phyloP scores from a whole-genome alignment of 2,329 filamentous ascomycete species.

The Colletotrichum scovillei region DNA sequence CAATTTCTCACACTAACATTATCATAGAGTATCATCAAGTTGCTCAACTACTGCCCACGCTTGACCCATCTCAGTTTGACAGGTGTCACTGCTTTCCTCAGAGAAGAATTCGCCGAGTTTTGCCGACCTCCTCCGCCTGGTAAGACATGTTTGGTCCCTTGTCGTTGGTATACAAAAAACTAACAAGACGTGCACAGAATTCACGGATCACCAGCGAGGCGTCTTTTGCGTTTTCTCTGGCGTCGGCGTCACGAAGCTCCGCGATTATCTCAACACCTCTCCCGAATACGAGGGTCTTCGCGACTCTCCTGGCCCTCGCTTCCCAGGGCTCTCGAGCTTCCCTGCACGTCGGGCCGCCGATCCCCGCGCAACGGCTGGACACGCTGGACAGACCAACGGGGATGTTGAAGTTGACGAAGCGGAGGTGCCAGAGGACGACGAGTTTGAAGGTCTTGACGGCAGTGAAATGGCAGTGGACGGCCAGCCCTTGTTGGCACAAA shows the following conservation, averaged over 20 bases:
- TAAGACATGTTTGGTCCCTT: conserved; percentile 49
- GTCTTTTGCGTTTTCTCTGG: conserved; percentile 99
- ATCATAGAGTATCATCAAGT: conserved; percentile 82
- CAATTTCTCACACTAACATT: conserved; percentile 6
- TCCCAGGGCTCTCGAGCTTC: conserved; percentile 23
- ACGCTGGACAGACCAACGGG: conserved; percentile 38
- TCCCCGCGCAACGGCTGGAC: conserved; percentile 34
- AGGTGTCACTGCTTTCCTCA: conserved; percentile 89
- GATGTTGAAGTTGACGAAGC: conserved; percentile 53
- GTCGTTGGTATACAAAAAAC: conserved; percentile 39
- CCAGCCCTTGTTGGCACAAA: conserved; percentile 33
- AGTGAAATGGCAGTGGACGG: conserved; percentile 52
- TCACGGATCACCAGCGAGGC: conserved; percentile 93
- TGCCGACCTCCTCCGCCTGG: conserved; percentile 86
- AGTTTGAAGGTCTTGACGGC: conserved; percentile 53
- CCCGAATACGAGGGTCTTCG: conserved; percentile 59
- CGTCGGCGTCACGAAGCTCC: conserved; percentile 80
- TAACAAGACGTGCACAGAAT: conserved; percentile 69
- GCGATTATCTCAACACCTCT: conserved; percentile 78
- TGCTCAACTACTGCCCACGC: conserved; percentile 91
- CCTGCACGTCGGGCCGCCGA: conserved; percentile 1
- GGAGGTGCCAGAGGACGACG: conserved; percentile 55
- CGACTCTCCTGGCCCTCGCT: conserved; percentile 41
- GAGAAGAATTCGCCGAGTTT: conserved; percentile 84
- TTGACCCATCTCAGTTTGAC: conserved; percentile 95